Base-by-base conservation (phyloP, 495 filamentous ascomycete genomes). In the Friedmanniomyces endolithicus region DNA sequence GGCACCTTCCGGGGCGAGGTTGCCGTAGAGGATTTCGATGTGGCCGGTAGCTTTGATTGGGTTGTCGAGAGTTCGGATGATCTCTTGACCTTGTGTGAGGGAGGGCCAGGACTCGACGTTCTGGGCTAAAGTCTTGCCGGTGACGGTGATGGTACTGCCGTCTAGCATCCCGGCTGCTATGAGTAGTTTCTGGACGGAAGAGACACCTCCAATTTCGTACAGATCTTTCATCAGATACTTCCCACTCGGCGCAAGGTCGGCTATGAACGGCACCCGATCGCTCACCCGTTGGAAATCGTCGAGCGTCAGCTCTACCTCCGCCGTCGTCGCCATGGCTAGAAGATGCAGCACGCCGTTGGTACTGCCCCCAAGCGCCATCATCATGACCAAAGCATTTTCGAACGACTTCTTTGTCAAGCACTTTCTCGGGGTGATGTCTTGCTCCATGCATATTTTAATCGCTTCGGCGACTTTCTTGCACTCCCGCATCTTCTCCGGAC, bases 311-410 rank as follows among this genome's bases (percentile, higher is more conserved):
- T 83, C 77, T 0, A 96, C 83, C 55, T 82, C 86, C 34, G 92
- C 92, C 0, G 88, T 89, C 57, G 84, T 82, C 35, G 92, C 92
- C 84, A 96, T 96, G 56, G 92, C 92, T 34, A 98, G 78, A 67
- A 95, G 87, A 67, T 98, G 92, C 23, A 98, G 77, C 24, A 96
- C 88, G 44, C 86, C 87, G 65, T 98, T 98, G 40, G 92, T 96
- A 49, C 79, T 84, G 44, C 89, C 89, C 48, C 92, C 90, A 29
- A 96, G 74, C 0, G 86, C 85, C 87, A 95, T 95, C 59, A 88
- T 95, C 64, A 94, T 79, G 0, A 90, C 85, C 11, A 98, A 75
- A 7, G 92, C 92, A 65, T 98, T 96, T 62, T 96, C 88, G 59
- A 98, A 94, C 1, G 87, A 83, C 6, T 79, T 78, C 63, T 83